Evolutionary conservation across 371 early-diverging fungal species (phyloP).

Genomic region (Actinomortierella wolfii): DNA sequence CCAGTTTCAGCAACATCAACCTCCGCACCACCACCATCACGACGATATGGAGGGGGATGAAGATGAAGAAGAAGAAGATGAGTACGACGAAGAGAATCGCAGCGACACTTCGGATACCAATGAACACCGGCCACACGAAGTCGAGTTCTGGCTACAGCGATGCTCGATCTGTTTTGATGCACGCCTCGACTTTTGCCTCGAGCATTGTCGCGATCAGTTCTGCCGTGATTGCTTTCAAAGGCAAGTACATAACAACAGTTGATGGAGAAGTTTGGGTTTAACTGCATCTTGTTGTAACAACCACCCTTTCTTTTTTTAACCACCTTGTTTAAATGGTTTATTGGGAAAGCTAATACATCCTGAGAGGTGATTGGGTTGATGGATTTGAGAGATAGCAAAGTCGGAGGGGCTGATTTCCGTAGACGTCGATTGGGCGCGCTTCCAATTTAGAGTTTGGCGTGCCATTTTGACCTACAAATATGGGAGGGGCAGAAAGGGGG

Average conservation of each 20-base stretch:
- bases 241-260: conserved; percentile 34
- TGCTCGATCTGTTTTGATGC: conserved; percentile 76
- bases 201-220: conserved; percentile 69
- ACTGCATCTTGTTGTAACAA: neutral
- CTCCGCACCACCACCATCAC: conserved; percentile 15
- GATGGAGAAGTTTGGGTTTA: too few species aligned
- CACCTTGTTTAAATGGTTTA: too few species aligned
- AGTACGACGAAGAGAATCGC: conserved; percentile 26
- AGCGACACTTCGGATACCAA: conserved; percentile 8
- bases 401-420: too few species aligned
- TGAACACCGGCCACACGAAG: conserved; percentile 29
- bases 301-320: neutral
- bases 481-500: too few species aligned
- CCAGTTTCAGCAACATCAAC: conserved; percentile 3
- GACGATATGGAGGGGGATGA: conserved; percentile 27
- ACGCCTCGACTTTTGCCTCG: conserved; percentile 65
- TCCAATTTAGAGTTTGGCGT: too few species aligned
- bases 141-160: conserved; percentile 63
- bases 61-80: conserved; percentile 28
- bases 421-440: too few species aligned
- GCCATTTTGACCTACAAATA: too few species aligned
- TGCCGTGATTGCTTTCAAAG: conserved; percentile 67
- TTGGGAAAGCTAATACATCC: too few species aligned
- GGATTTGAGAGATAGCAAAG: too few species aligned
- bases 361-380: too few species aligned